phyloP scores from a whole-genome alignment of 164 flowering plant species.

The Liriodendron chinense region DNA sequence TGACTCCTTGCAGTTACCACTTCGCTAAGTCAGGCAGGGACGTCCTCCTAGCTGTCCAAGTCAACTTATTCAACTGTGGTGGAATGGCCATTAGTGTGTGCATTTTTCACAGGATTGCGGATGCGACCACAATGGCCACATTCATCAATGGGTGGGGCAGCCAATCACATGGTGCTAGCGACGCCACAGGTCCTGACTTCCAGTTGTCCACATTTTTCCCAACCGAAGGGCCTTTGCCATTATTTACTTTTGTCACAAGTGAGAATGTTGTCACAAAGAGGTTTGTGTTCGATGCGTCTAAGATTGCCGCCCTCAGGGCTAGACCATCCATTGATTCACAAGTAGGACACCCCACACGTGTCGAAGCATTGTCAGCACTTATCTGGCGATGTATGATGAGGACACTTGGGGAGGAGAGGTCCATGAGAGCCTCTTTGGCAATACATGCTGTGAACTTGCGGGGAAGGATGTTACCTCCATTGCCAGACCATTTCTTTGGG shows the following conservation, averaged over 20 bases:
- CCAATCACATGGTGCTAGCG: background rate
- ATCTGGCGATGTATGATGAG: background rate
- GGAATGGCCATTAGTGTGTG: conserved; percentile 23
- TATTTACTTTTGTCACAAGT: background rate
- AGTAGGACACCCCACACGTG: background rate
- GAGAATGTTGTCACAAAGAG: too few relatives aligned
- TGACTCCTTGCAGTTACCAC: too few relatives aligned
- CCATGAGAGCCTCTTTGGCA: background rate
- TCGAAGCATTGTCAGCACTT: background rate
- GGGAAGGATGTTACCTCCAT: background rate
- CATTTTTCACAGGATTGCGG: conserved; percentile 25
- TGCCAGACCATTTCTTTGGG: background rate
- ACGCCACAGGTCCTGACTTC: background rate
- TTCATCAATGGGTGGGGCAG: conserved; percentile 29
- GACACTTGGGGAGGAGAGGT: background rate
- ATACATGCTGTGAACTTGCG: background rate
- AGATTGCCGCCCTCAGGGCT: background rate
- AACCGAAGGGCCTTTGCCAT: background rate
- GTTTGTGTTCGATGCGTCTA: background rate
- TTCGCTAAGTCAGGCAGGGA: background rate
- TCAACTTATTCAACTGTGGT: conserved; percentile 20
- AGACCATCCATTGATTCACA: background rate
- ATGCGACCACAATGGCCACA: conserved; percentile 7
- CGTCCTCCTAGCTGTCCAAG: conserved; percentile 14
- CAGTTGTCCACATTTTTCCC: too few relatives aligned